Evolutionary conservation across 352 stramenopile genomes (phyloP), one percentile per base, ranked within the genome.

Genomic region (Globisporangium parvum): DNA sequence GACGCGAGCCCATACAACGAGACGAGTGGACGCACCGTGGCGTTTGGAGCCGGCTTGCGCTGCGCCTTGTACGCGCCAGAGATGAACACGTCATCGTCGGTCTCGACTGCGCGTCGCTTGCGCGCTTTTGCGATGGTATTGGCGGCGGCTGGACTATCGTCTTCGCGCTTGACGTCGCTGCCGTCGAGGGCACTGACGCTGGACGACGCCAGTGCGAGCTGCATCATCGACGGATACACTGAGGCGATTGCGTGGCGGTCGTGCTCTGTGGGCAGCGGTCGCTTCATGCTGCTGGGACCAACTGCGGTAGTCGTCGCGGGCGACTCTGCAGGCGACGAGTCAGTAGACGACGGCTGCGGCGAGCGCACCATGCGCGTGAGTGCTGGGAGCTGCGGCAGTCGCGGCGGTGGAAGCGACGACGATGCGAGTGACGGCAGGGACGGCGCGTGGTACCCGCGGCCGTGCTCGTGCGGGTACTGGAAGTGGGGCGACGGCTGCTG

Each of bases 31-130:
- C 60, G 47, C 44, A 80, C 71, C 54, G 71, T 77, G 45, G 71
- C 71, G 31, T 70, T 75, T n/a, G 42, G 66, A 0, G 60, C 60
- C 11, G 53, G 53, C 53, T 68, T 73, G 53, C 71, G 71, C 37
- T 56, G 55, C 11, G 51, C 48, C 57, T 77, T 73, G 57, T 70
- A 64, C 20, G 55, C 18, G 8, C 66, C 66, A 0, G 47, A 57
- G 63, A 80, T 56, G 60, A 80, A 80, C 53, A 66, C 52, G 55
- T 71, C 64, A 18, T 68, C 55, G 39, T 75, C 49, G 12, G 48
- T 44, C 2, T 41, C 48, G 0, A n/a, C 14, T 2, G 41, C 20
- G 14, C 39, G n/a, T 1, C 11, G 37, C n/a, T 23, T 23, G 12
- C 37, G 21, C 9, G 31, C n/a, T n/a, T 23, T 20, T 37, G 15